Percentiles rank a stretch among this genome's conserved stretches.
Evolutionary conservation across 208 protist species (phyloP).

Genomic region (Vickermania ingenoplastis): DNA sequence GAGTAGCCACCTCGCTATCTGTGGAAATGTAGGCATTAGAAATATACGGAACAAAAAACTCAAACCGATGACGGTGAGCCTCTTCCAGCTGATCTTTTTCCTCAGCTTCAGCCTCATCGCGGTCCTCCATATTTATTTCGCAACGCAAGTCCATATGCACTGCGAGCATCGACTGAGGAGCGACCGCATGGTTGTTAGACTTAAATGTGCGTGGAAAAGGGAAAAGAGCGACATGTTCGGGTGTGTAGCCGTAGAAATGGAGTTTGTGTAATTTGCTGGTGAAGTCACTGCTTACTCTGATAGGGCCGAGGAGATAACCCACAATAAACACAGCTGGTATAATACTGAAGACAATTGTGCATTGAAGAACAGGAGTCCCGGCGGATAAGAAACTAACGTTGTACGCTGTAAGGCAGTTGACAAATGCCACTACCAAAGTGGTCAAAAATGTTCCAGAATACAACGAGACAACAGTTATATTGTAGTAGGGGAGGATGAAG

Average conservation of each 20-base stretch:
- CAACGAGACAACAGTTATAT: neutral
- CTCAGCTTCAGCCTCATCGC: neutral
- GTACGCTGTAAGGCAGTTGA: conserved; percentile 2
- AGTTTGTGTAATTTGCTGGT: neutral
- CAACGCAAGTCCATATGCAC: conserved; percentile 7
- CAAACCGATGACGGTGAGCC: neutral
- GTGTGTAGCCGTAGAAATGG: conserved; percentile 3
- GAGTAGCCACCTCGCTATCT: conserved; percentile 9
- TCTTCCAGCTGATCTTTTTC: neutral
- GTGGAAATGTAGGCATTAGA: neutral
- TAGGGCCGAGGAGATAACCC: neutral
- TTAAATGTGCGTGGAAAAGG: conserved; percentile 7
- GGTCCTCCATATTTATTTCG: conserved; percentile 10
- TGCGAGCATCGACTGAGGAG: neutral
- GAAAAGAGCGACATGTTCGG: conserved; percentile 9
- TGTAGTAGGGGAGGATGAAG: conserved; percentile 11
- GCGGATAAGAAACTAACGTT: neutral
- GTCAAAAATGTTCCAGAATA: neutral
- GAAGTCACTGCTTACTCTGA: conserved; percentile 4
- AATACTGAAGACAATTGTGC: conserved; percentile 1
- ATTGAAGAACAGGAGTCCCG: neutral
- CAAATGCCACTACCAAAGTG: neutral
- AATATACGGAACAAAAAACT: conserved; percentile 10
- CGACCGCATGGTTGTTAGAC: neutral
- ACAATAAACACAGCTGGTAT: conserved; percentile 1